phyloP scores from a whole-genome alignment of 2,329 filamentous ascomycete genomes.

The Ceratocystis eucalypticola region DNA sequence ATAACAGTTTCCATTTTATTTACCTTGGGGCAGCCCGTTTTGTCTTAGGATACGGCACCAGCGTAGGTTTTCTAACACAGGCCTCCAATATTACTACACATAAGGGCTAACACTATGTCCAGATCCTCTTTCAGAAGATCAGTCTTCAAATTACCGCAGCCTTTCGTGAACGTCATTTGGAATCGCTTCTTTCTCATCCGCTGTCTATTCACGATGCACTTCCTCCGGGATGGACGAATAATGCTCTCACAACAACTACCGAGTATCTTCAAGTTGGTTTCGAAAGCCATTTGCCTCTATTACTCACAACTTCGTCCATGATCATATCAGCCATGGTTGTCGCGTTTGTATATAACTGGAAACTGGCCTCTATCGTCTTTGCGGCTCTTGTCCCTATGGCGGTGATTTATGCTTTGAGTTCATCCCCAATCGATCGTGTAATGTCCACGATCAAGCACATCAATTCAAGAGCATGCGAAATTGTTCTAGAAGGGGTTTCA shows the following conservation, averaged over 20 bases:
- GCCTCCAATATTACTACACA: background rate
- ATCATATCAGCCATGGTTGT: slow-evolving; percentile 35
- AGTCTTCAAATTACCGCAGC: slow-evolving; percentile 37
- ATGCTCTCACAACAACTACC: slow-evolving; percentile 38
- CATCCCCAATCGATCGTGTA: slow-evolving; percentile 26
- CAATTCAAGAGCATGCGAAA: slow-evolving; percentile 27
- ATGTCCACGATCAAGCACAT: slow-evolving; percentile 28
- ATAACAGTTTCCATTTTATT: slow-evolving; percentile 19
- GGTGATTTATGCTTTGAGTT: slow-evolving; percentile 24
- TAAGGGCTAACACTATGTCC: background rate
- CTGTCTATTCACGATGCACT: slow-evolving; percentile 37
- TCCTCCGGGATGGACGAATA: slow-evolving; percentile 37
- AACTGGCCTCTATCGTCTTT: slow-evolving; percentile 38
- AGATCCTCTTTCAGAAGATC: background rate
- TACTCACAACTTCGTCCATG: slow-evolving; percentile 31
- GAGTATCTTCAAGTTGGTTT: slow-evolving; percentile 41
- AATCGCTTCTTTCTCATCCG: slow-evolving; percentile 36
- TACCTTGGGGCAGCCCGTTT: slow-evolving; percentile 28
- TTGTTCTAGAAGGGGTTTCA: slow-evolving; percentile 31
- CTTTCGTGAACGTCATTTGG: slow-evolving; percentile 36
- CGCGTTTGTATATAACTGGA: slow-evolving; percentile 39
- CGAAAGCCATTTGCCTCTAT: slow-evolving; percentile 36
- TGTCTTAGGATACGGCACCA: slow-evolving; percentile 26
- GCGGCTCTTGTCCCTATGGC: slow-evolving; percentile 33
- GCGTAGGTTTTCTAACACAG: slow-evolving; percentile 22